A percentile compares a stretch with the other conserved stretches of the same genome.
Conservation (phyloP, 2,329 filamentous ascomycete species). For the Trichoderma koningiopsis region DNA sequence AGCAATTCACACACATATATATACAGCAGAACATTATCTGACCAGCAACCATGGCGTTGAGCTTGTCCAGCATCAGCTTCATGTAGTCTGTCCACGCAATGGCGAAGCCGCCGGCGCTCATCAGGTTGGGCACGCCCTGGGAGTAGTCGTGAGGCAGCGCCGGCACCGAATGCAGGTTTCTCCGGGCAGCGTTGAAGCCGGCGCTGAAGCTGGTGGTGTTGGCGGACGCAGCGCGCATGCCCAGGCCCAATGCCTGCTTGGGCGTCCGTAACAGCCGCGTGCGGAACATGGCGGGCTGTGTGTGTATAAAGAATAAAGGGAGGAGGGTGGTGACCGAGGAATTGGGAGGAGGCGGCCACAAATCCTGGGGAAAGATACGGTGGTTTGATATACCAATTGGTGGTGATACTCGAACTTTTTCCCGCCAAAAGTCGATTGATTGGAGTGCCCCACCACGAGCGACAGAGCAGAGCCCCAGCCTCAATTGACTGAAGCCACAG, state of each 20-base stretch:
- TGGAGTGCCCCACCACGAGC: slow-evolving; percentile 15
- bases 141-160: slow-evolving; percentile 49
- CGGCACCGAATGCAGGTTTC: slow-evolving; percentile 52
- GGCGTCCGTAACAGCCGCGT: slow-evolving; percentile 59
- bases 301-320: background rate
- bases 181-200: slow-evolving; percentile 34
- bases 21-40: slow-evolving; percentile 38
- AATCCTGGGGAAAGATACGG: background rate
- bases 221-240: slow-evolving; percentile 38
- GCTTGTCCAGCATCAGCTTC: slow-evolving; percentile 68
- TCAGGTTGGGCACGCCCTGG: slow-evolving; percentile 66
- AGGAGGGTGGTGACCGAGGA: background rate
- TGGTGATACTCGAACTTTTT: slow-evolving; percentile 24
- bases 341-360: background rate
- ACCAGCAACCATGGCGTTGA: slow-evolving; percentile 77
- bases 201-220: slow-evolving; percentile 24
- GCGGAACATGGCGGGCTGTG: slow-evolving; percentile 49
- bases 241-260: slow-evolving; percentile 42
- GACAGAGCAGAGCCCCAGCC: background rate
- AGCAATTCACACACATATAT: background rate
- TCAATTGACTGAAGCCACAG: background rate
- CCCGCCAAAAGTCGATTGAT: slow-evolving; percentile 2
- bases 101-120: slow-evolving; percentile 69
- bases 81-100: slow-evolving; percentile 86
- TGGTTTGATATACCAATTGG: background rate